These are phyloP conservation scores for Colletotrichum magnum DNA, from an alignment of 2,329 filamentous ascomycete species.

Conservation along the genomic window DNA sequence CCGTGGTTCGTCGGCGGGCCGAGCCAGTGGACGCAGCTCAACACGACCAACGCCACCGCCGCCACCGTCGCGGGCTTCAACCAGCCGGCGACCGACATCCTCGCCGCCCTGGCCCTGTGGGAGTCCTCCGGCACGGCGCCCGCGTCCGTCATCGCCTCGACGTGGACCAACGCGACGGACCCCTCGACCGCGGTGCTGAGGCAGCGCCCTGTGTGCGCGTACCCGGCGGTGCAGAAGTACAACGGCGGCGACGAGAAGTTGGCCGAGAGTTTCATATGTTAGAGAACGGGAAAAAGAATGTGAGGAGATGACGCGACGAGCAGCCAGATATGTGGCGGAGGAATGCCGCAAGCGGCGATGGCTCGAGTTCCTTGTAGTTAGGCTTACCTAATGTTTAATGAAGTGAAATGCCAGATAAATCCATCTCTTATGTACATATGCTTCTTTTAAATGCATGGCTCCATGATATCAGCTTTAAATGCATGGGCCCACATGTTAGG, in stretches of 20 bases:
- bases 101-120: conserved; percentile 56
- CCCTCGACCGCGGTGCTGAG: conserved; percentile 55
- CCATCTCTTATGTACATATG: too few species aligned
- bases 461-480: too few species aligned
- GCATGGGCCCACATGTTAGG: too few species aligned
- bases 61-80: conserved; percentile 52
- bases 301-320: neutral
- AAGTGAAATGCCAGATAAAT: conserved; percentile 8
- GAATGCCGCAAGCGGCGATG: neutral
- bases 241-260: conserved; percentile 6
- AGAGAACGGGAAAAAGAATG: neutral
- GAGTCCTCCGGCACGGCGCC: conserved; percentile 51
- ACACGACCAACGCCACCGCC: conserved; percentile 48
- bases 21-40: conserved; percentile 44
- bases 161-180: conserved; percentile 47
- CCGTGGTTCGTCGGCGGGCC: conserved; percentile 57
- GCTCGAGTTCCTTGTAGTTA: neutral
- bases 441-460: too few species aligned
- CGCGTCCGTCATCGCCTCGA: conserved; percentile 52
- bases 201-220: conserved; percentile 62
- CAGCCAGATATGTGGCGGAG: neutral
- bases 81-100: conserved; percentile 53
- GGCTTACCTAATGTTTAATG: conserved; percentile 27
- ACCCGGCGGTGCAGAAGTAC: conserved; percentile 43
- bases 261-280: conserved; percentile 26